These are phyloP conservation scores for Paramecium primaurelia DNA, from an alignment of 73 alveolate genomes.

Conservation along the genomic window DNA sequence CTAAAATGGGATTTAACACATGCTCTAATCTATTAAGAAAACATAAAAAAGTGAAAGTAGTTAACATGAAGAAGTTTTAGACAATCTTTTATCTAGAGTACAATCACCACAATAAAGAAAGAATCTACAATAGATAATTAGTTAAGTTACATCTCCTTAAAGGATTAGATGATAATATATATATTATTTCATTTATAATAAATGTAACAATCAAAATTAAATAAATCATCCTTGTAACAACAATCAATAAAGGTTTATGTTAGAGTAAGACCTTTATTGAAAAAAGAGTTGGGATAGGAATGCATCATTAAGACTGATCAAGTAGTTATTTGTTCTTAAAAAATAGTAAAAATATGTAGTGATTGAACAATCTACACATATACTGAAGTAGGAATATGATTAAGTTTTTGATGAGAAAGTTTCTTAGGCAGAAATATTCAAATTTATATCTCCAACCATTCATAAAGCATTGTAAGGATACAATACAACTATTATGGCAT, in stretches of 20 bases:
- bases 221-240: not conserved
- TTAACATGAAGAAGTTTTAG: not conserved
- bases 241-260: conserved; percentile 51
- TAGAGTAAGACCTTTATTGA: conserved; percentile 49
- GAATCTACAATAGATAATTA: conserved; percentile 2
- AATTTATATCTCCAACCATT: conserved; percentile 22
- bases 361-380: conserved; percentile 12
- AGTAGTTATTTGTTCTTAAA: not conserved
- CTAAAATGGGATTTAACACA: not conserved
- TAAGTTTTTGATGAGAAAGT: conserved; percentile 47
- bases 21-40: not conserved
- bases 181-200: not conserved
- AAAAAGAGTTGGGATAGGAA: conserved; percentile 39
- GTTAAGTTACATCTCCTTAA: not conserved
- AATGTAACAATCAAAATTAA: conserved; percentile 15
- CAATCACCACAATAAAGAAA: not conserved
- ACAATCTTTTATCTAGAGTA: not conserved
- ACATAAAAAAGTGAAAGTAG: not conserved
- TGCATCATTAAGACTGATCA: conserved; percentile 6
- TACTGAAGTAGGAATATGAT: conserved; percentile 42
- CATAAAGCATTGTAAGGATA: conserved; percentile 65
- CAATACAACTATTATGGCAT: conserved; percentile 73
- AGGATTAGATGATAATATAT: not conserved
- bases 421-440: conserved; percentile 53
- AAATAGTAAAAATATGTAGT: not conserved